Evolutionary conservation across 2,329 filamentous ascomycete genomes (phyloP).

Genomic region (Curvularia lunata): DNA sequence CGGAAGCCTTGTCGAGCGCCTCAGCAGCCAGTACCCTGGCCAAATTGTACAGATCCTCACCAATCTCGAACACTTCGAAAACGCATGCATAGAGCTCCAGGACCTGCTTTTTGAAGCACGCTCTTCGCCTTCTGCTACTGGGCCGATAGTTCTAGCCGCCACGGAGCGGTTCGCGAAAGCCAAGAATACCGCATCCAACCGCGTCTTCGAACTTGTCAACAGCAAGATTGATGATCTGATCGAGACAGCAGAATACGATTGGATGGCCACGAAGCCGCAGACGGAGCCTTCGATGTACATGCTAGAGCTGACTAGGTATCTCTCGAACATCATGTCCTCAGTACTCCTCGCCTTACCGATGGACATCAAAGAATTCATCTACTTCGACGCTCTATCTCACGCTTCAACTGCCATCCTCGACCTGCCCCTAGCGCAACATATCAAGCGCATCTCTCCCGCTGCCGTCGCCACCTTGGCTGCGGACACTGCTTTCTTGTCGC

Average conservation of each 20-base stretch:
- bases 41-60: conserved; percentile 99
- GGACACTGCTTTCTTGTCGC: conserved; percentile 82
- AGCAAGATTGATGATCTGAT: conserved; percentile 98
- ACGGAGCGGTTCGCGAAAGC: conserved; percentile 86
- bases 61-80: conserved; percentile 96
- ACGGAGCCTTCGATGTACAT: conserved; percentile 89
- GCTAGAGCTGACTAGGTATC: conserved; percentile 88
- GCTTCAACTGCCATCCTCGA: conserved; percentile 83
- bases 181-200: conserved; percentile 95
- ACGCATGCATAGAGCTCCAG: conserved; percentile 88
- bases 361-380: conserved; percentile 96
- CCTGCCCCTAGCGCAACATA: conserved; percentile 76
- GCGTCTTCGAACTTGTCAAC: conserved; percentile 98
- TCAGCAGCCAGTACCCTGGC: conserved; percentile 91
- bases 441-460: conserved; percentile 85
- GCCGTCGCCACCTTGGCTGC: conserved; percentile 80
- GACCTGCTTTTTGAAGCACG: conserved; percentile 82
- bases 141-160: conserved; percentile 78
- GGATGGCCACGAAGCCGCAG: conserved; percentile 68
- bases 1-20: conserved; percentile 82
- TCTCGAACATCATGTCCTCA: conserved; percentile 95
- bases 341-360: conserved; percentile 91
- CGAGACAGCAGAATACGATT: conserved; percentile 97
- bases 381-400: conserved; percentile 94
- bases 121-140: conserved; percentile 79